Percentiles rank a stretch among this genome's conserved stretches.
phyloP scores from a whole-genome alignment of 208 protist species.

The Acanthamoeba castellanii region DNA sequence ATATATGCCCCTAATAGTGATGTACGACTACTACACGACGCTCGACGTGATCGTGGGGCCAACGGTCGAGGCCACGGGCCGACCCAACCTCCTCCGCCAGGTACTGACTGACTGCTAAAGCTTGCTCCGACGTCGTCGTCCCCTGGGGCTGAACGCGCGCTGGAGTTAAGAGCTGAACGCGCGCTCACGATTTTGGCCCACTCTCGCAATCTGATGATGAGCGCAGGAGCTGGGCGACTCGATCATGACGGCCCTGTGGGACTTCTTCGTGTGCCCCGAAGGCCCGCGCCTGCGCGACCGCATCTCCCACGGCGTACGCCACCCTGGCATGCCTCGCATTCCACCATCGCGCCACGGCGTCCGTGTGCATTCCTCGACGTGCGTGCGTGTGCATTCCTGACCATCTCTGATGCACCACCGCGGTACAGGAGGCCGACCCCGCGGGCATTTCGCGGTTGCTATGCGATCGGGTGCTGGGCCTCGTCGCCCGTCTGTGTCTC shows the following conservation, averaged over 20 bases:
- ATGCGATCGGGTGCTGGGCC: slow-evolving; percentile 47
- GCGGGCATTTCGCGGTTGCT: slow-evolving; percentile 25
- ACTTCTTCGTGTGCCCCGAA: slow-evolving; percentile 55
- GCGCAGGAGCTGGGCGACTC: slow-evolving; percentile 4
- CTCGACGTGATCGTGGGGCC: slow-evolving; percentile 22
- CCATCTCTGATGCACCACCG: no score
- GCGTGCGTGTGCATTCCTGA: no score
- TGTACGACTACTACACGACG: slow-evolving; percentile 73
- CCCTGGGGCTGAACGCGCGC: no score
- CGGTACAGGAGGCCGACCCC: slow-evolving; percentile 60
- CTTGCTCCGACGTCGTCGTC: neutral
- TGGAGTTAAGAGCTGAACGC: no score
- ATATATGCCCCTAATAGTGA: neutral
- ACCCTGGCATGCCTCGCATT: neutral
- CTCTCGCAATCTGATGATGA: neutral
- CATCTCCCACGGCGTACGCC: slow-evolving; percentile 61
- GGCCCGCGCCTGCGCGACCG: slow-evolving; percentile 67
- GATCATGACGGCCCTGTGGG: neutral
- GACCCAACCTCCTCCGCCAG: neutral
- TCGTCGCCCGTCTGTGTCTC: slow-evolving; percentile 29
- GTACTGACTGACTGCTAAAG: neutral
- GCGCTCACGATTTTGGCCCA: neutral
- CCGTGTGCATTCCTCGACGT: no score
- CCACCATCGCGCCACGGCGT: neutral
- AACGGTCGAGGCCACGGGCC: slow-evolving; percentile 2